Percentiles rank a stretch among this genome's conserved stretches.
Conservation (phyloP, 306 rosid species). For the Arachis hypogaea region DNA sequence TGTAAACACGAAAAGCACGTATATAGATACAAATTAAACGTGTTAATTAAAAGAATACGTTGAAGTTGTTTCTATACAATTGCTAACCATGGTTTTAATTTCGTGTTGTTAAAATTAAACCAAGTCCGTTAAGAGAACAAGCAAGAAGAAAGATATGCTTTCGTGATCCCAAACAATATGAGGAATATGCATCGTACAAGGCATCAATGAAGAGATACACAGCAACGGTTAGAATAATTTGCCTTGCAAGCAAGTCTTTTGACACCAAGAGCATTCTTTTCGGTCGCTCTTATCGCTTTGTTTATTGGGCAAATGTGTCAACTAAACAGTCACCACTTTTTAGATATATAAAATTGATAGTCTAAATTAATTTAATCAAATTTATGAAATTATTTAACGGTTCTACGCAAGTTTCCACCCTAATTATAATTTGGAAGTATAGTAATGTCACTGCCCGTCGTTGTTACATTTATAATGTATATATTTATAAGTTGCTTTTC, state of each 20-base stretch:
- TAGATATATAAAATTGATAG: too few species aligned
- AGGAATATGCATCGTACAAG: slow-evolving; percentile 13
- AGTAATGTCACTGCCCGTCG: too few species aligned
- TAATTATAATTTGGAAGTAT: too few species aligned
- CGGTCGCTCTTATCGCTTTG: background rate
- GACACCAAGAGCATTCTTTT: slow-evolving; percentile 10
- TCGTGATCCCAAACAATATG: slow-evolving; percentile 7
- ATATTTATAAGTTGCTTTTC: too few species aligned
- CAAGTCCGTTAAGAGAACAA: background rate
- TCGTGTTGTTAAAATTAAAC: background rate
- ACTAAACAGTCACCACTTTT: background rate
- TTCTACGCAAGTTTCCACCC: too few species aligned
- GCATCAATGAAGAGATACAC: slow-evolving; percentile 22
- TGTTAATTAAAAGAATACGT: too few species aligned
- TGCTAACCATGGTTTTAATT: background rate
- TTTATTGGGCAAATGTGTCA: background rate
- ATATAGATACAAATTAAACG: too few species aligned
- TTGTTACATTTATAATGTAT: too few species aligned
- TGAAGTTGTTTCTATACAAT: background rate
- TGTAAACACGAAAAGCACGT: too few species aligned
- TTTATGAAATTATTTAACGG: too few species aligned
- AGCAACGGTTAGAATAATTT: slow-evolving; percentile 10
- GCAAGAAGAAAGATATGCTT: slow-evolving; percentile 23
- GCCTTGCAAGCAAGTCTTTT: slow-evolving; percentile 29
- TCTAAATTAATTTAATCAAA: too few species aligned